Evolutionary conservation across 2,329 filamentous ascomycete genomes (phyloP).

Genomic region (Fusarium agapanthi): DNA sequence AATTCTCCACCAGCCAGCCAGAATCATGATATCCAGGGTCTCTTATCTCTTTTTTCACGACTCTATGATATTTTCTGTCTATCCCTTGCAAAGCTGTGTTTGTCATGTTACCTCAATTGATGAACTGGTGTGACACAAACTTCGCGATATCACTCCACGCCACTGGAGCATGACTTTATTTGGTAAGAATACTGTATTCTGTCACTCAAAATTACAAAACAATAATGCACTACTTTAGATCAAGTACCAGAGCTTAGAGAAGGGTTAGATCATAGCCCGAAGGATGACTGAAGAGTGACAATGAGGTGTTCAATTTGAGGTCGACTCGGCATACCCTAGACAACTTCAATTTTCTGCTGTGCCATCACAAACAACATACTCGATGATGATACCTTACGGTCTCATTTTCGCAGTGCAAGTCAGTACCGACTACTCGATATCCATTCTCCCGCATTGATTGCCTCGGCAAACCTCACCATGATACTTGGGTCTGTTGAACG

Average conservation of each 20-base stretch:
- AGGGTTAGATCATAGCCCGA: background rate
- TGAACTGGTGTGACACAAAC: background rate
- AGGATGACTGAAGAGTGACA: background rate
- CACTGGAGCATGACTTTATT: background rate
- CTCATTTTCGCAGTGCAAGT: background rate
- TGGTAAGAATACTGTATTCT: background rate
- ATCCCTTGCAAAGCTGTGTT: too few relatives aligned
- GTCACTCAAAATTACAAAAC: background rate
- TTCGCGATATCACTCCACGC: background rate
- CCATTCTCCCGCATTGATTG: background rate
- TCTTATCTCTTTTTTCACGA: background rate
- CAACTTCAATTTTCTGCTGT: background rate
- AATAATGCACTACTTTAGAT: background rate
- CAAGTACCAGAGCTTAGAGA: background rate
- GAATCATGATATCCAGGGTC: background rate
- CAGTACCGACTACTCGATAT: background rate
- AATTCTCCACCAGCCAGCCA: background rate
- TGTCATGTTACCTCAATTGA: background rate
- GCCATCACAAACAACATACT: background rate
- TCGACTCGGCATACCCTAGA: constrained; percentile 3
- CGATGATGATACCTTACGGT: background rate
- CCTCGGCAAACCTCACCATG: background rate
- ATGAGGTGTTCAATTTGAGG: background rate
- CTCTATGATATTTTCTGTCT: background rate
- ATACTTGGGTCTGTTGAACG: background rate